Conservation (phyloP, 192 early-diverging fungal genomes). For the Coemansia sp. region DNA sequence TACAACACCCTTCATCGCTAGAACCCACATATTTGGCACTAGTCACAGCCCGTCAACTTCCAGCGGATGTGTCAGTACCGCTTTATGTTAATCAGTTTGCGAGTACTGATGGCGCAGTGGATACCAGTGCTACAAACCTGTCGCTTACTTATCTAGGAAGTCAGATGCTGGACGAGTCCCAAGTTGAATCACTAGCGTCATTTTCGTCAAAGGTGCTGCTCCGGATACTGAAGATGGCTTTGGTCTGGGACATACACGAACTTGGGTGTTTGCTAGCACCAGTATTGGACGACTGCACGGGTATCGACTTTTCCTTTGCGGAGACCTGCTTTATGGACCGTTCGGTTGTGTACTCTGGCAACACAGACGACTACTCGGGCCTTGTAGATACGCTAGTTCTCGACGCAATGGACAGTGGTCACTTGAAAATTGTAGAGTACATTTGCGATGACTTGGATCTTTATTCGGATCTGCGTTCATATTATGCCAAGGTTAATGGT, state of each 20-base stretch:
- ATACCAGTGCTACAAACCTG: slow-evolving; percentile 14
- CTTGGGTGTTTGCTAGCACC: slow-evolving; percentile 63
- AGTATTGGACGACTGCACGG: slow-evolving; percentile 18
- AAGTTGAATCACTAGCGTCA: slow-evolving; percentile 50
- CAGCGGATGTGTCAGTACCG: slow-evolving; percentile 29
- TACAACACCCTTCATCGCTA: slow-evolving; percentile 24
- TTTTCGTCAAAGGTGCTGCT: slow-evolving; percentile 57
- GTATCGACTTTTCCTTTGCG: slow-evolving; percentile 34
- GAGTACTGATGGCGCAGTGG: slow-evolving; percentile 1
- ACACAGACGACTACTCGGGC: neutral
- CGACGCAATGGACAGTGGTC: slow-evolving; percentile 43
- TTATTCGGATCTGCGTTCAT: slow-evolving; percentile 28
- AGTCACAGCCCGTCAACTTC: slow-evolving; percentile 21
- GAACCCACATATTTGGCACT: slow-evolving; percentile 9
- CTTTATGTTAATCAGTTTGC: slow-evolving; percentile 31
- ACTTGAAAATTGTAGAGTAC: slow-evolving; percentile 28
- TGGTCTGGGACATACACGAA: slow-evolving; percentile 53
- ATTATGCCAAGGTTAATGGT: slow-evolving; percentile 12
- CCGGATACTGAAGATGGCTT: slow-evolving; percentile 52
- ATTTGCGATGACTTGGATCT: slow-evolving; percentile 32
- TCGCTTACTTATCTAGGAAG: slow-evolving; percentile 18
- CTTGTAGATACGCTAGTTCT: slow-evolving; percentile 21
- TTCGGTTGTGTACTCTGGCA: slow-evolving; percentile 2
- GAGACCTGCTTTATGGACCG: slow-evolving; percentile 24
- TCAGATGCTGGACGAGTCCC: slow-evolving; percentile 29